Percentiles rank a stretch among this genome's conserved stretches.
Conservation (phyloP, 2,329 filamentous ascomycete species). For the Fusarium dimerum region DNA sequence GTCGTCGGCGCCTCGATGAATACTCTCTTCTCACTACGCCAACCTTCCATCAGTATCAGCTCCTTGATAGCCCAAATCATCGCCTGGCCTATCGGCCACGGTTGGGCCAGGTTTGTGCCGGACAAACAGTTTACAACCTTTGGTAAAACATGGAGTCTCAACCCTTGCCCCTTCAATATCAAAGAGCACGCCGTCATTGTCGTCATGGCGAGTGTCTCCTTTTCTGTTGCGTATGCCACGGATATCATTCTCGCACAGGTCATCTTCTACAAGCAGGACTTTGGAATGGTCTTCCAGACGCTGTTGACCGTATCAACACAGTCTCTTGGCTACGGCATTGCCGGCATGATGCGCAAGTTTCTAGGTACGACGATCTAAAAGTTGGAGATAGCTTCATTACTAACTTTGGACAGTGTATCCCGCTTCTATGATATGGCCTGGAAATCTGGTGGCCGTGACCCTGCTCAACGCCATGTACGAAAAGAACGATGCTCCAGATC, state of each 20-base stretch:
- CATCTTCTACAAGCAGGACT: slow-evolving; percentile 71
- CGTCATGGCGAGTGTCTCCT: slow-evolving; percentile 71
- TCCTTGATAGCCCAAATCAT: slow-evolving; percentile 64
- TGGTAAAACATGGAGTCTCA: slow-evolving; percentile 58
- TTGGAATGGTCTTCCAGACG: slow-evolving; percentile 66
- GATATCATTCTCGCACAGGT: slow-evolving; percentile 72
- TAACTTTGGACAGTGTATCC: slow-evolving; percentile 51
- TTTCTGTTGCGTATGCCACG: slow-evolving; percentile 70
- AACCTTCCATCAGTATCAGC: slow-evolving; percentile 61
- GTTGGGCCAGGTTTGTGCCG: slow-evolving; percentile 60
- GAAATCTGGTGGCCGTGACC: slow-evolving; percentile 64
- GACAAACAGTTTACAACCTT: slow-evolving; percentile 50
- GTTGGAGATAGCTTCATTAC: background rate
- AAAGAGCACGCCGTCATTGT: slow-evolving; percentile 71
- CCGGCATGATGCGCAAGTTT: slow-evolving; percentile 66
- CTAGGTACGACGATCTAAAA: slow-evolving; percentile 45
- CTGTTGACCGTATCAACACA: slow-evolving; percentile 69
- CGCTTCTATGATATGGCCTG: slow-evolving; percentile 75
- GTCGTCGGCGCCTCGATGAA: slow-evolving; percentile 61
- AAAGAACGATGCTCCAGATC: slow-evolving; percentile 49
- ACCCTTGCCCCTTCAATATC: slow-evolving; percentile 69
- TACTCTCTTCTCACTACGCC: slow-evolving; percentile 63
- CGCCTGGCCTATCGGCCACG: slow-evolving; percentile 63
- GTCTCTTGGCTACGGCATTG: slow-evolving; percentile 69
- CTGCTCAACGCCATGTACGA: slow-evolving; percentile 76